Conservation (phyloP, 441 rosid species). For the Viola pubescens region DNA sequence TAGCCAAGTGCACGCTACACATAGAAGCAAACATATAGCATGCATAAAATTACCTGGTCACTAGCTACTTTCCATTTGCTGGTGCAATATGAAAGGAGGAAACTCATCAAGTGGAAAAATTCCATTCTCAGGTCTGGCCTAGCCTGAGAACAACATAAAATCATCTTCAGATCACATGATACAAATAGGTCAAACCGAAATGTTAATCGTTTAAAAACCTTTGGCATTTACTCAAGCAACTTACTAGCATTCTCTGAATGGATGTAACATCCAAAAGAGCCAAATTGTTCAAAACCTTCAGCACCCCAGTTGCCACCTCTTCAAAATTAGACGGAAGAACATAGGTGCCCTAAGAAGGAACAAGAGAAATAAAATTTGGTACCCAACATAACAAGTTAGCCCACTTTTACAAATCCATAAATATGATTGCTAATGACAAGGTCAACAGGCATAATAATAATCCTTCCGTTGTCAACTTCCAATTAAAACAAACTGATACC, state of each 20-base stretch:
- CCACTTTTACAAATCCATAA: not conserved
- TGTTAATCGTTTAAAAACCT: too few relatives aligned
- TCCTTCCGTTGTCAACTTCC: too few relatives aligned
- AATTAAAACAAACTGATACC: too few relatives aligned
- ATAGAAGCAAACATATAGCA: not conserved
- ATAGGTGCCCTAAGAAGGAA: slow-evolving; percentile 42
- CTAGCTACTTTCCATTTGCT: slow-evolving; percentile 60
- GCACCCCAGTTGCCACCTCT: slow-evolving; percentile 71
- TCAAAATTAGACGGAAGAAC: slow-evolving; percentile 73
- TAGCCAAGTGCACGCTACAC: not conserved
- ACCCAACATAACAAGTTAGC: not conserved
- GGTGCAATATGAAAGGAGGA: slow-evolving; percentile 70
- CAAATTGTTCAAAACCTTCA: slow-evolving; percentile 69
- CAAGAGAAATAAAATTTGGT: not conserved
- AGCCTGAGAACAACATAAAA: slow-evolving; percentile 34
- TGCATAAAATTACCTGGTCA: slow-evolving; percentile 45
- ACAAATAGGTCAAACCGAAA: too few relatives aligned
- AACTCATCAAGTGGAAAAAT: slow-evolving; percentile 69
- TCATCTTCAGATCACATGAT: too few relatives aligned
- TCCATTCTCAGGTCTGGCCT: slow-evolving; percentile 76
- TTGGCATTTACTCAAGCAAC: slow-evolving; percentile 4
- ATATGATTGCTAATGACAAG: not conserved
- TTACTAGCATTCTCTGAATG: slow-evolving; percentile 68
- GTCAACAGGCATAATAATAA: too few relatives aligned
- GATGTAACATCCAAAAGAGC: slow-evolving; percentile 58